Conservation (phyloP, 164 flowering plant species). For the Protea cynaroides region DNA sequence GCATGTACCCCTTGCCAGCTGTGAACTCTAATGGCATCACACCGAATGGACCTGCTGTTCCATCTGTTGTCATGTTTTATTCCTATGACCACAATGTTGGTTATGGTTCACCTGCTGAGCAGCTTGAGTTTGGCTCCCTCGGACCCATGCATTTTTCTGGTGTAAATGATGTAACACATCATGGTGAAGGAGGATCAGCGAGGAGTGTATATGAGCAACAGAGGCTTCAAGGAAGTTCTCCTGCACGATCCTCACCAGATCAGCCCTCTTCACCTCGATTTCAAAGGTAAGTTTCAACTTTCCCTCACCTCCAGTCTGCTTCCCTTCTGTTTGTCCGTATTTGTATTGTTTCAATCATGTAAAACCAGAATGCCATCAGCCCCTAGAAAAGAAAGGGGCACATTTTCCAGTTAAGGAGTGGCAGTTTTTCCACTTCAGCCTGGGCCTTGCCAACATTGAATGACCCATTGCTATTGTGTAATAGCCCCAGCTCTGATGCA, state of each 20-base stretch:
- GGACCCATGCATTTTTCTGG: constrained; percentile 59
- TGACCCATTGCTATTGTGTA: no score
- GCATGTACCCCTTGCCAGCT: constrained; percentile 55
- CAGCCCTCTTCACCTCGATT: constrained; percentile 75
- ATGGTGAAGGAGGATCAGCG: constrained; percentile 39
- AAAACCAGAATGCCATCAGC: no score
- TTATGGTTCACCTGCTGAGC: constrained; percentile 53
- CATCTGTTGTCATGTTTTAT: constrained; percentile 73
- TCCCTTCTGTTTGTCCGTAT: no score
- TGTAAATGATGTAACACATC: constrained; percentile 38
- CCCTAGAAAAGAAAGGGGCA: no score
- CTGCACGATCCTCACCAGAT: constrained; percentile 63
- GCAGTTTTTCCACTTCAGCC: no score
- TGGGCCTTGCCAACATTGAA: no score
- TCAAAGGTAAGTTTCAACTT: constrained; percentile 39
- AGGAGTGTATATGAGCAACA: constrained; percentile 49
- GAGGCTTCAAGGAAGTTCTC: constrained; percentile 40
- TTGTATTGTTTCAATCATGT: no score
- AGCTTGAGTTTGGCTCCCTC: constrained; percentile 83
- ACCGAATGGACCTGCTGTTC: constrained; percentile 51
- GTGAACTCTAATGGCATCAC: constrained; percentile 46
- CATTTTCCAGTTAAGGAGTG: no score
- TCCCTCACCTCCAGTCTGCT: no score
- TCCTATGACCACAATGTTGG: constrained; percentile 63
- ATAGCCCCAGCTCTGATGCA: no score